phyloP scores from a whole-genome alignment of 2,329 filamentous ascomycete genomes.

The Trichoderma sp. region DNA sequence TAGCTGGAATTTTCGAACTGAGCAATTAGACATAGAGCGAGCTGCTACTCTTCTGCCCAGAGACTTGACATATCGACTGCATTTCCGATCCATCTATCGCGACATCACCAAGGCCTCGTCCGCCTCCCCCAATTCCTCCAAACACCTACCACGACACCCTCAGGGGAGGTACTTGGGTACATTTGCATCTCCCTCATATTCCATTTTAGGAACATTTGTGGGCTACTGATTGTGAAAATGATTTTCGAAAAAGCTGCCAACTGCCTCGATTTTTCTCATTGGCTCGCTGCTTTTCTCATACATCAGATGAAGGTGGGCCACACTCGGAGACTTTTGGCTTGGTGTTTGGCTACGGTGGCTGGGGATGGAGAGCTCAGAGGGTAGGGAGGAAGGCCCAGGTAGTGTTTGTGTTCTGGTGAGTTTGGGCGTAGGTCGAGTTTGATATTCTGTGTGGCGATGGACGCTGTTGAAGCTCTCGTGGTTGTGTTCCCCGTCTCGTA shows the following conservation, averaged over 20 bases:
- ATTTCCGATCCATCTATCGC: background rate
- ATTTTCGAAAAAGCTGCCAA: background rate
- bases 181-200: background rate
- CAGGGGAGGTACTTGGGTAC: background rate
- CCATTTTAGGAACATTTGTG: background rate
- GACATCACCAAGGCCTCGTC: background rate
- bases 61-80: background rate
- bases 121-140: background rate
- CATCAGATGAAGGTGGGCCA: conserved; percentile 19
- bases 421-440: background rate
- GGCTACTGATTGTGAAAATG: background rate
- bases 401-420: background rate
- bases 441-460: background rate
- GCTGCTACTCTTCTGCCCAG: background rate
- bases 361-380: background rate
- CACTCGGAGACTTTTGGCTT: conserved; percentile 29
- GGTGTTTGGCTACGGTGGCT: background rate
- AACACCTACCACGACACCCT: background rate
- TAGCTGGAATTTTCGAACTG: too few species aligned
- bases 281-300: background rate
- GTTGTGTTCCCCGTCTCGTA: background rate
- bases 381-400: background rate
- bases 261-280: background rate
- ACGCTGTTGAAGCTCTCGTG: background rate
- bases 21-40: background rate